phyloP scores from a whole-genome alignment of 306 rosid genomes.

The Echinosophora koreensis region DNA sequence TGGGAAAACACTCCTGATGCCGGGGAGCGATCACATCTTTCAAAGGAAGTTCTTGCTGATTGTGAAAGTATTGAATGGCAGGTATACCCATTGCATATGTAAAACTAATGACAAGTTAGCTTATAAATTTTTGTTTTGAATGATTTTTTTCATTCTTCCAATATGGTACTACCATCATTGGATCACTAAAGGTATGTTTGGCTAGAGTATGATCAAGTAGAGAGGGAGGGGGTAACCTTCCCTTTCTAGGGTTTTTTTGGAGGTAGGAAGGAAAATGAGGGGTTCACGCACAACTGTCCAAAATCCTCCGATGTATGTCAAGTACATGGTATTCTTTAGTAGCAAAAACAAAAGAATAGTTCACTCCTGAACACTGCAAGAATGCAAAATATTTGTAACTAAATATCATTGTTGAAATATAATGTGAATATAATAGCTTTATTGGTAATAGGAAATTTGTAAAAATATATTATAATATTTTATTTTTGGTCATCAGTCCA shows the following conservation, averaged over 20 bases:
- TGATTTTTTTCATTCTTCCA: slow-evolving; percentile 4
- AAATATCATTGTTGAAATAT: slow-evolving; percentile 14
- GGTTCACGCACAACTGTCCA: background rate
- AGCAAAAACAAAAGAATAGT: background rate
- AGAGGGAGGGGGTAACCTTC: background rate
- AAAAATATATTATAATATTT: background rate
- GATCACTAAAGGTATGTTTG: slow-evolving; percentile 20
- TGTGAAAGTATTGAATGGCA: slow-evolving; percentile 96
- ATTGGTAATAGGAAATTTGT: slow-evolving; percentile 10
- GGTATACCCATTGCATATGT: slow-evolving; percentile 57
- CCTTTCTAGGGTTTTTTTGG: background rate
- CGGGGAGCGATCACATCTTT: slow-evolving; percentile 66
- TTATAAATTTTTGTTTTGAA: background rate
- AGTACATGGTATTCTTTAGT: background rate
- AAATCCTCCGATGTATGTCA: background rate
- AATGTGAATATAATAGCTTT: background rate
- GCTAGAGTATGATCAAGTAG: slow-evolving; percentile 6
- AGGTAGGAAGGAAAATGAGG: slow-evolving; percentile 14
- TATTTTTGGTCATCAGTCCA: background rate
- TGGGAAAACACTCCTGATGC: slow-evolving; percentile 70
- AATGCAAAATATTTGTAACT: background rate
- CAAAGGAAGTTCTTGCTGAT: slow-evolving; percentile 73
- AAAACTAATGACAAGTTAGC: slow-evolving; percentile 11
- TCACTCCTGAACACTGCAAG: background rate
- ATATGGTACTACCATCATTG: slow-evolving; percentile 3